Conservation (phyloP, 2,329 filamentous ascomycete species). For the Claviceps fusiformis region DNA sequence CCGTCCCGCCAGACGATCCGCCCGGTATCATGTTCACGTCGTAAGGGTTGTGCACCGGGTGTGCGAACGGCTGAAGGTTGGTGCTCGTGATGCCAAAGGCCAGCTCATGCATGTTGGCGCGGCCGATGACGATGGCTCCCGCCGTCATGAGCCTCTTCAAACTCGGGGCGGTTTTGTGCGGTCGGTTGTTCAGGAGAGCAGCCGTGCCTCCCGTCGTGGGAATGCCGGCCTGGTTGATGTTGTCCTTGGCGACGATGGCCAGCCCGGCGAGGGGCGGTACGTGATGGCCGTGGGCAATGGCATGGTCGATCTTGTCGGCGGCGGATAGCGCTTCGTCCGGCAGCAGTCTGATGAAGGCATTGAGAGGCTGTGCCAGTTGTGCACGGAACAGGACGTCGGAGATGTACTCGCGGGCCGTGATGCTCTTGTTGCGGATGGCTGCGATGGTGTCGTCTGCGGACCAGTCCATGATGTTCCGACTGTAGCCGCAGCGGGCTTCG, state of each 20-base stretch:
- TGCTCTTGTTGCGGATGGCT: background rate
- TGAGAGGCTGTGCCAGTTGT: background rate
- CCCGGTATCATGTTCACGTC: constrained; percentile 8
- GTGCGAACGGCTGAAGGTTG: constrained; percentile 8
- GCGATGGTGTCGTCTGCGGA: constrained; percentile 2
- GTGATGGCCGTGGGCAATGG: constrained; percentile 4
- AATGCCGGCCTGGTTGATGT: constrained; percentile 9
- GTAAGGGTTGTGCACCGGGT: constrained; percentile 9
- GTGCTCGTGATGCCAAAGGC: constrained; percentile 11
- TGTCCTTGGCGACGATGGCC: constrained; percentile 12
- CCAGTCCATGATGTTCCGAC: background rate
- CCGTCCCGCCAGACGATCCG: constrained; percentile 11
- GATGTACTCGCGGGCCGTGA: constrained; percentile 4
- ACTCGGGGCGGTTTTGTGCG: constrained; percentile 8
- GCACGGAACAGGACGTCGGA: constrained; percentile 1
- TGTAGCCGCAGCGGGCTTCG: background rate
- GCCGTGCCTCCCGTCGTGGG: constrained; percentile 8
- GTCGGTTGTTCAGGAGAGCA: constrained; percentile 4
- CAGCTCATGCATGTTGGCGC: constrained; percentile 36
- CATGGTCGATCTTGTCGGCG: constrained; percentile 1
- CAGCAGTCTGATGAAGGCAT: constrained; percentile 3
- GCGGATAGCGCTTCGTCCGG: background rate
- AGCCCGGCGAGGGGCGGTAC: constrained; percentile 10
- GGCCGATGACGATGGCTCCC: constrained; percentile 24
- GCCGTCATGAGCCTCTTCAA: constrained; percentile 11